Base-by-base conservation (phyloP, 169 alveolate species). In the Babesia divergens region DNA sequence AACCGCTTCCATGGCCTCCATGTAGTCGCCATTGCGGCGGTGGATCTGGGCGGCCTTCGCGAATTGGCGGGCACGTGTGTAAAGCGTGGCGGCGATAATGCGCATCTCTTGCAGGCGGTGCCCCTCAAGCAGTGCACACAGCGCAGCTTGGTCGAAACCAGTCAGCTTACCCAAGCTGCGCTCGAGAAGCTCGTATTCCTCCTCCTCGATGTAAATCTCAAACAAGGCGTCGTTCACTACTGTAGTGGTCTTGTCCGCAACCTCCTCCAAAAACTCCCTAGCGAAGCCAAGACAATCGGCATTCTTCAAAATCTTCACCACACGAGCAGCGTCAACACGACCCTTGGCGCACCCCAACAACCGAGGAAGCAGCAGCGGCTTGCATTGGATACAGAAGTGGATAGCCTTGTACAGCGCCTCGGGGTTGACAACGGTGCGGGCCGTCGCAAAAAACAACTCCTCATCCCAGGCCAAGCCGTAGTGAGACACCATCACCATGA, bases 151-250 rank as follows among this genome's bases (percentile, higher is more conserved):
- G 74, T 98, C 99, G 84, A 95, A 97, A 83, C 92, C 94, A 56
- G 96, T 98, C 60, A 91, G 94, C 50, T 95, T 96, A 65, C 87
- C 93, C 47, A 98, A 94, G 56, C 97, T 89, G 65, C 95, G 84
- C 84, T 95, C 90, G 58, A 98, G 90, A 49, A 93, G 74, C 68
- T 95, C 99, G 32, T 94, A 94, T 77, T 97, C 99, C 81, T 95
- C 97, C 54, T 94, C 96, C 75, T 97, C 99, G 58, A 98, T 93
- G 80, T 94, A 95, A 52, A 98, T 91, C 76, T 98, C 99, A 75
- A 96, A 96, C 65, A 96, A 65, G 31, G 99, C 98, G 91, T 98
- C 99, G 84, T 98, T 98, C 49, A 97, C 99, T 46, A 95, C 91
- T 28, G 93, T 82, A 42, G 92, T 91, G 89, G 94, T 93, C 75